These are phyloP conservation scores for Claviceps capensis DNA, from an alignment of 2,329 filamentous ascomycete genomes.

Conservation along the genomic window DNA sequence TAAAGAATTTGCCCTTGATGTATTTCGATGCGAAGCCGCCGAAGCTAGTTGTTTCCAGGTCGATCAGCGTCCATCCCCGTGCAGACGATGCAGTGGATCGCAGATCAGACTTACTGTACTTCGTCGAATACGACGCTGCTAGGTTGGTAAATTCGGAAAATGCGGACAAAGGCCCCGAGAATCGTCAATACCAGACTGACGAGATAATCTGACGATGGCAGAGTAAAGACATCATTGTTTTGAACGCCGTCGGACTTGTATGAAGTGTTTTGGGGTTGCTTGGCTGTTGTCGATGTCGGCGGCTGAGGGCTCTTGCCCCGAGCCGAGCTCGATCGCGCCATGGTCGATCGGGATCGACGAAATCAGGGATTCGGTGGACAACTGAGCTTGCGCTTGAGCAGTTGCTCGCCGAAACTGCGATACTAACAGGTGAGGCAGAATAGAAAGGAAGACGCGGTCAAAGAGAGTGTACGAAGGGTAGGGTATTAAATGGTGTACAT, in stretches of 20 bases:
- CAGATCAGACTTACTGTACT: constrained; percentile 66
- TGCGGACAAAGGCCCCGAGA: constrained; percentile 63
- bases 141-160: constrained; percentile 94
- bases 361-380: not conserved
- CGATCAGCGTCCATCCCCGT: not conserved
- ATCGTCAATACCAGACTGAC: constrained; percentile 59
- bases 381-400: not conserved
- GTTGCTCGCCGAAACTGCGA: not conserved
- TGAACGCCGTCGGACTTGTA: constrained; percentile 69
- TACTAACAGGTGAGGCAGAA: not conserved
- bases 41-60: constrained; percentile 46
- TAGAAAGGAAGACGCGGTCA: constrained; percentile 3
- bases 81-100: not conserved
- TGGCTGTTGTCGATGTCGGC: constrained; percentile 20
- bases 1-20: constrained; percentile 98
- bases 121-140: constrained; percentile 97
- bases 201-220: constrained; percentile 74
- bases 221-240: constrained; percentile 83
- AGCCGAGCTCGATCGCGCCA: constrained; percentile 21
- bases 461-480: constrained; percentile 11
- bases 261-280: constrained; percentile 30
- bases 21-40: constrained; percentile 97
- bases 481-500: constrained; percentile 5
- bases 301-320: constrained; percentile 25
- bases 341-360: constrained; percentile 8